Base-by-base conservation (phyloP, 2,329 filamentous ascomycete species). In the Aspergillus pseudoviridinutans region DNA sequence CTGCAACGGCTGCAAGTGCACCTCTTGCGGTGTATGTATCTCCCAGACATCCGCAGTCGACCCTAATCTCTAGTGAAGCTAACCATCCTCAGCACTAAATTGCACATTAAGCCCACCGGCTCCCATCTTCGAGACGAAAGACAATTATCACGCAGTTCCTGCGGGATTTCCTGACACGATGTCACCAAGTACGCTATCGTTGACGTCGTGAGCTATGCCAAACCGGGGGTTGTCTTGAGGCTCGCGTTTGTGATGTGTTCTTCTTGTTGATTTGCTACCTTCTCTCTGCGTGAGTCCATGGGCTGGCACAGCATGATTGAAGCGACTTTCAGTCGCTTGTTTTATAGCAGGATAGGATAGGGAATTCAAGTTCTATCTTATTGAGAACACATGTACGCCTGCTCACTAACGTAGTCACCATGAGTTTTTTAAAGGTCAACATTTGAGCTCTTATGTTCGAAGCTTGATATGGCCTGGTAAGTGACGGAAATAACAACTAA, bases 1-100 rank as follows among this genome's bases (percentile, higher is more conserved):
- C 55, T 76, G 74, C 73, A 54, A 28, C 53, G 64, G 55, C 63
- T 77, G 75, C 74, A 64, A 50, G 46, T 47, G 44, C 44, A 17
- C 24, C 44, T 47, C 44, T 14, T 47, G 44, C 44, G 44, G 44
- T 10, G 75, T 76, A 70, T 61, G 73, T 66, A 28, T 22, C 53
- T 38, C 22, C 47, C 42, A 47, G 27, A 32, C 28, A 9, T 52
- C 29, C 22, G 12, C 5, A 17, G 32, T 7, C 32, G 6, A 17
- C 3, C 32, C 20, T 32, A 50, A 9, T 29, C 28, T 32, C 20
- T 49, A 29, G 9, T 28, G 41, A 27, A 47, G 35, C 54, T 56
- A 28, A 41, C 42, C 12, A 9, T 29, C 32, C 12, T n/a, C 29
- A 60, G 58, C 58, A 60, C 58, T 60, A 60, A 60, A 58, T 53